Base-by-base conservation (phyloP, 2,329 filamentous ascomycete genomes). In the Pyrenochaeta sp. region DNA sequence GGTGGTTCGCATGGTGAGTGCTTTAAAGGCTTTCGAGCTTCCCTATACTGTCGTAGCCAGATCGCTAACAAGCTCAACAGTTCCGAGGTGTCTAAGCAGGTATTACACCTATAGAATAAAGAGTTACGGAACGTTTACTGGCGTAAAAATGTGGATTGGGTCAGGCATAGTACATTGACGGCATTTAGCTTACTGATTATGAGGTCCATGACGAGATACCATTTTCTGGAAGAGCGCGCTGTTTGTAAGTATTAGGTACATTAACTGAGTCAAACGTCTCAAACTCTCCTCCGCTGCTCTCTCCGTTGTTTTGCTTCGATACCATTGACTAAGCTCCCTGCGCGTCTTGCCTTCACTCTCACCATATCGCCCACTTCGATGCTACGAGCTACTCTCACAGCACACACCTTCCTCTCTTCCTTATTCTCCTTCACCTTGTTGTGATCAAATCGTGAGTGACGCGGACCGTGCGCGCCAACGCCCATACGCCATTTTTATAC, bases 1-100 rank as follows among this genome's bases (percentile, higher is more conserved):
- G 83, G 84, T 98, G 50, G 76, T 79, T 9, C 65, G 77, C 45
- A 77, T 79, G 77, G 75, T 78, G 62, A 73, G 73, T 74, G 27
- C 12, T 24, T 2, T 34, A 2, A 50, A n/a, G 12, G n/a, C n/a
- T 15, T 42, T 24, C 24, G 13, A 44, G 37, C 30, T 59, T 46
- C 36, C 25, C 46, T 28, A 44, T 22, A 12, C 46, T 9, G 13
- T n/a, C 13, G 27, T 9, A 7, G 13, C 15, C 8, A 46, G 9
- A 9, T 27, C 42, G 44, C 76, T 79, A 71, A 80, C 65, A 19
- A 49, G 32, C 47, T 22, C 22, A 2, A 19, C 63, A 84, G 82
- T 84, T 84, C 81, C 82, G 82, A 45, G 82, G 82, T 66, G 82
- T 83, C 61, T 83, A 12, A 50, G 28, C 32, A 19, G 12, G 28